Evolutionary conservation across 306 rosid species (phyloP).

Genomic region (Psophocarpus tetragonolobus): DNA sequence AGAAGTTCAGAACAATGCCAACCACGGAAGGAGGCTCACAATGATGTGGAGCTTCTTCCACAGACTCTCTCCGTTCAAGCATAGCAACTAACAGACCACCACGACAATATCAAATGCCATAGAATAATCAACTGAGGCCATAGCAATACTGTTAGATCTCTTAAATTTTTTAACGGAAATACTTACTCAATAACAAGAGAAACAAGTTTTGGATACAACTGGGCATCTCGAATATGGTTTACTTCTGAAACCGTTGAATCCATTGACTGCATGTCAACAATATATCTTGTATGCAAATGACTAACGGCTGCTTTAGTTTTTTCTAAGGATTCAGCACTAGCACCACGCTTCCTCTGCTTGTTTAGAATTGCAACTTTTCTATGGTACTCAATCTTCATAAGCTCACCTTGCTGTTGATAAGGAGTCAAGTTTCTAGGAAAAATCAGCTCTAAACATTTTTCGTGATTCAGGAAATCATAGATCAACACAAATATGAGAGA

Average conservation of each 20-base stretch:
- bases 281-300: constrained; percentile 84
- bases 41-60: background rate
- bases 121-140: background rate
- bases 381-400: constrained; percentile 84
- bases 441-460: background rate
- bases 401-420: constrained; percentile 80
- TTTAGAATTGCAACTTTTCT: constrained; percentile 72
- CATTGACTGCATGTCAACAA: constrained; percentile 93
- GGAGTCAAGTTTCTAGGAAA: background rate
- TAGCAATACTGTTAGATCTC: background rate
- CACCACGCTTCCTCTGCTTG: constrained; percentile 76
- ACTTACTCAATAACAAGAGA: constrained; percentile 71
- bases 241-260: constrained; percentile 88
- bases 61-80: background rate
- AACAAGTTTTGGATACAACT: constrained; percentile 78
- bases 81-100: constrained; percentile 6
- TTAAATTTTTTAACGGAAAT: background rate
- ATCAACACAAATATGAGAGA: background rate
- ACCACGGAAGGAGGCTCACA: background rate
- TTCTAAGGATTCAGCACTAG: constrained; percentile 69
- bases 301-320: constrained; percentile 88
- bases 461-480: background rate
- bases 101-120: constrained; percentile 15
- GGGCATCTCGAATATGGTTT: constrained; percentile 73
- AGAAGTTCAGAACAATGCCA: background rate